Base-by-base conservation (phyloP, 805 yeast genomes). In the Wickerhamiella lipophila region DNA sequence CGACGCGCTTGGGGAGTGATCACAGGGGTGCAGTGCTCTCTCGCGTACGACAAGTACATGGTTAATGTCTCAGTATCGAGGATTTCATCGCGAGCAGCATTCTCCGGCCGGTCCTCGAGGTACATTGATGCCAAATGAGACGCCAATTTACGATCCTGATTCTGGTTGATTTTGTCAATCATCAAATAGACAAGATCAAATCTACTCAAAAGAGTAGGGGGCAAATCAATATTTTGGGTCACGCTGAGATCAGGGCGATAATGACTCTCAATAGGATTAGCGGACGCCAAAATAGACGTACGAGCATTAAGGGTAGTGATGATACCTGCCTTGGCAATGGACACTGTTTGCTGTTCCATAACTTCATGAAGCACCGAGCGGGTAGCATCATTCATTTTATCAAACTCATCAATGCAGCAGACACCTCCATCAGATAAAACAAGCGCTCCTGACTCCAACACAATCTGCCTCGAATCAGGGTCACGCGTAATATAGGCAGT, bases 301-400 rank as follows among this genome's bases (percentile, higher is more conserved):
- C 98, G 76, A 1, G 98, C 98, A 64, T 92, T 92, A 53, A 92
- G 71, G 0, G 97, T 92, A 5, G 98, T 92, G 59, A 92, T 92
- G 60, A 92, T 92, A 52, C 98, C 98, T 1, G 98, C 98, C 61
- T 92, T 92, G 27, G 98, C 98, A 60, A 92, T 86, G 8, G 96
- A 87, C 40, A 92, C 92, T 0, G 98, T 92, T 65, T 92, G 98
- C 64, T 92, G 98, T 69, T 92, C 98, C 98, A 92, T 92, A 9
- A 92, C 98, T 72, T 92, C 98, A 64, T 92, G 98, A 48, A 92
- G 70, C 9, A 92, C 97, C 7, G 96, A 86, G 60, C 97, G 72
- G 0, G 97, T 89, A 1, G 94, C 69, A 57, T 92, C 97, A 49
- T 82, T 76, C 98, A 92, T 92, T 67, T 92, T 92, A 68, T 92